These are phyloP conservation scores for Apiospora koreana DNA, from an alignment of 2,329 filamentous ascomycete species.

Conservation along the genomic window DNA sequence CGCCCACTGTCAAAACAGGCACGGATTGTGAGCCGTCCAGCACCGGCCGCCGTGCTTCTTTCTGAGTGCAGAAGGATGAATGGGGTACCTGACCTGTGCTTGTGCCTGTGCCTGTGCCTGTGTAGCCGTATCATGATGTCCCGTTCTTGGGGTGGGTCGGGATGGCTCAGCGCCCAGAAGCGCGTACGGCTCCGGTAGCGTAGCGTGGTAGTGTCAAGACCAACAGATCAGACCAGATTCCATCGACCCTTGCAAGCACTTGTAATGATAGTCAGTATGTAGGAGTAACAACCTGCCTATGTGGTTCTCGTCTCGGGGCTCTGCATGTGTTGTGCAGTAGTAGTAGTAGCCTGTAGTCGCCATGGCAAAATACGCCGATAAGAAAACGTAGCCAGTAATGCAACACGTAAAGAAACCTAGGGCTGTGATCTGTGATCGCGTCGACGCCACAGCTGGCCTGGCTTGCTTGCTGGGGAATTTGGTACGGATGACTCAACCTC, in stretches of 20 bases:
- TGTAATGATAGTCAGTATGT: neutral
- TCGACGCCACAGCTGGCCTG: neutral
- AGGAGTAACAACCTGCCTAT: neutral
- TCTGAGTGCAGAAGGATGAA: neutral
- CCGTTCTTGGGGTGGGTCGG: neutral
- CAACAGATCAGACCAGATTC: neutral
- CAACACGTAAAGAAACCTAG: neutral
- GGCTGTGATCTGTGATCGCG: neutral
- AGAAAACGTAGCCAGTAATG: neutral
- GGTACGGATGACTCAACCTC: neutral
- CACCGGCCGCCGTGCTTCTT: neutral
- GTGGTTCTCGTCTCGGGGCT: neutral
- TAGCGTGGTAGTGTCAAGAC: neutral
- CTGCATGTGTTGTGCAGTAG: neutral
- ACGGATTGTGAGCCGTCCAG: neutral
- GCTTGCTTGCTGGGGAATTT: neutral
- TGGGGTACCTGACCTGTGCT: slow-evolving; percentile 1
- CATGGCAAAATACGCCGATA: neutral
- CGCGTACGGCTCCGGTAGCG: neutral
- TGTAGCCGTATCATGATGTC: slow-evolving; percentile 1
- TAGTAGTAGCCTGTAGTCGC: neutral
- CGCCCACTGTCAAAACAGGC: slow-evolving; percentile 4
- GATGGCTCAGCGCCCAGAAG: neutral
- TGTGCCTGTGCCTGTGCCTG: neutral
- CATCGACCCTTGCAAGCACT: neutral